Percentiles rank a stretch among this genome's conserved stretches.
These are phyloP conservation scores for Kwoniella mangroviensis DNA, from an alignment of 768 basidiomycete genomes.

Conservation along the genomic window DNA sequence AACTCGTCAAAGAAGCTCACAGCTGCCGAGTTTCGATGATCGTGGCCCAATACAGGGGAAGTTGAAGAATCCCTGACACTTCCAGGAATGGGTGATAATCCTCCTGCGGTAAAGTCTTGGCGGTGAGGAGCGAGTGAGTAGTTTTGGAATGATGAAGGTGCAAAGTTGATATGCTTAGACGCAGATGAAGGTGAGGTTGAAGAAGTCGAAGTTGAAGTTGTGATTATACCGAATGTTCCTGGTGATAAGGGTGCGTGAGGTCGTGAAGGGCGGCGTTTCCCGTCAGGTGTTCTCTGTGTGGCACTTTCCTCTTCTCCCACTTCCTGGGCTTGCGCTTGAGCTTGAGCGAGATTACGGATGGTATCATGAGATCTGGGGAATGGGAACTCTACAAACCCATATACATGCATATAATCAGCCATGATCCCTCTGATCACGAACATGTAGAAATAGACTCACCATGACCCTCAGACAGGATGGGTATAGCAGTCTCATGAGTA, in stretches of 20 bases:
- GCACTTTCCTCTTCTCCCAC: conserved; percentile 4
- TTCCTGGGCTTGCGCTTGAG: background rate
- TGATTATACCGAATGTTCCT: conserved; percentile 29
- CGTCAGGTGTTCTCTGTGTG: conserved; percentile 23
- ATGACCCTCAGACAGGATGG: conserved; percentile 10
- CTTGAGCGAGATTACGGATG: conserved; percentile 15
- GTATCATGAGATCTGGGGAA: conserved; percentile 17
- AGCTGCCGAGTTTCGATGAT: conserved; percentile 27
- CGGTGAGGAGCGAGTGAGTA: background rate
- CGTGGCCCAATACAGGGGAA: conserved; percentile 13
- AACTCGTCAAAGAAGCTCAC: conserved; percentile 36
- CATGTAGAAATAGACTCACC: conserved; percentile 17
- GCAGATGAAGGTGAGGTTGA: conserved; percentile 5
- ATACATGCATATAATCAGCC: background rate
- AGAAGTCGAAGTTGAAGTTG: background rate
- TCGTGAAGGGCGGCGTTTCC: conserved; percentile 27
- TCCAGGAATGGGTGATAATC: background rate
- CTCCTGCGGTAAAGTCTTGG: too few relatives aligned
- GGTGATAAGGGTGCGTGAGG: conserved; percentile 27
- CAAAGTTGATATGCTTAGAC: conserved; percentile 2
- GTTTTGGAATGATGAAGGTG: conserved; percentile 14
- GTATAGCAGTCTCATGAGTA: conserved; percentile 21
- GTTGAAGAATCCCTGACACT: background rate
- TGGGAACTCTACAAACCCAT: conserved; percentile 19
- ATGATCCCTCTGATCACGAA: background rate